Conservation (phyloP, 1,284 basidiomycete genomes). For the Lentinula novae-zelandiae region DNA sequence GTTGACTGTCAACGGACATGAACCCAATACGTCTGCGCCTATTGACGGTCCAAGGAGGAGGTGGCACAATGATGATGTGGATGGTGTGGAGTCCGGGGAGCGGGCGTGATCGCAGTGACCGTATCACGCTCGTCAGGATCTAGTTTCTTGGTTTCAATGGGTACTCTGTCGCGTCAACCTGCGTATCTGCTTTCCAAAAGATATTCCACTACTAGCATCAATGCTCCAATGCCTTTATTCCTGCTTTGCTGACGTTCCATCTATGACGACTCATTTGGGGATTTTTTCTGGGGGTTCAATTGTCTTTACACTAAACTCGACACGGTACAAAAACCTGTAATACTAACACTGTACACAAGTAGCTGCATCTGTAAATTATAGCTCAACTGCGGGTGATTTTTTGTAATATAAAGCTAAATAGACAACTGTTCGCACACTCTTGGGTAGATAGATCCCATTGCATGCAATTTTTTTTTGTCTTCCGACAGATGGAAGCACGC, state of each 20-base stretch:
- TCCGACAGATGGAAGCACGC: conserved; percentile 24
- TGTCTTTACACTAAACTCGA: neutral
- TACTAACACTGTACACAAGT: neutral
- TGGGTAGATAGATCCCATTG: no score
- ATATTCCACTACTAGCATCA: neutral
- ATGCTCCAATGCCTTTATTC: neutral
- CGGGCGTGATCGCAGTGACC: neutral
- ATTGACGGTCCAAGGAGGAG: conserved; percentile 11
- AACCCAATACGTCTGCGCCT: conserved; percentile 17
- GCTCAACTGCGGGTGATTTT: neutral
- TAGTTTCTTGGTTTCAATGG: neutral
- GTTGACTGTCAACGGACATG: conserved; percentile 42
- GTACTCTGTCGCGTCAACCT: neutral
- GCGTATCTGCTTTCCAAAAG: neutral
- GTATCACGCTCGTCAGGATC: neutral
- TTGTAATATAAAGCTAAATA: neutral
- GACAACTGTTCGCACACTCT: neutral
- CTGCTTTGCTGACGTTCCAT: neutral
- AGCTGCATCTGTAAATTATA: neutral
- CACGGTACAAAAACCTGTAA: neutral
- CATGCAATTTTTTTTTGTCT: conserved; percentile 18
- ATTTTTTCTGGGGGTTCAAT: neutral
- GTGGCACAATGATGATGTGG: conserved; percentile 15
- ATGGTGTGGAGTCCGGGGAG: neutral
- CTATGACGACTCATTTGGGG: neutral